These are phyloP conservation scores for Centella asiatica DNA, from an alignment of 129 eudicot species.

Conservation along the genomic window DNA sequence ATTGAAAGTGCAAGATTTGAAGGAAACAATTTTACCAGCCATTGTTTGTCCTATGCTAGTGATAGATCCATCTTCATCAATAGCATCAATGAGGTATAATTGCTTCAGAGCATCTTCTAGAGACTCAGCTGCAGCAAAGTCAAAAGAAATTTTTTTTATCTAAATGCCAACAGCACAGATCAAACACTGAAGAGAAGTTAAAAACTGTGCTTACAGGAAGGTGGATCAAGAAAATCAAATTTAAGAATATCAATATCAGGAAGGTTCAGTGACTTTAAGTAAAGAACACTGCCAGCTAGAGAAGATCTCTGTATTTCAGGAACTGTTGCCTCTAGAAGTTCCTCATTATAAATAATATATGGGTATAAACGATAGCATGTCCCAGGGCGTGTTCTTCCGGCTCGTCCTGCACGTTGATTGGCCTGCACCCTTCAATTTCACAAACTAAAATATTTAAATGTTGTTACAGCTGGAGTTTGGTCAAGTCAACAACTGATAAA, in stretches of 20 bases:
- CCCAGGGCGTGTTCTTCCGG: slow-evolving; percentile 97
- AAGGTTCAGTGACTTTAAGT: slow-evolving; percentile 87
- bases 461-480: background rate
- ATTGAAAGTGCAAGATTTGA: background rate
- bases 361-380: slow-evolving; percentile 88
- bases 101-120: slow-evolving; percentile 94
- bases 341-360: slow-evolving; percentile 62
- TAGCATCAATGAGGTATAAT: slow-evolving; percentile 85
- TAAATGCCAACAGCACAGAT: background rate
- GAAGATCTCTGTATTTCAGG: slow-evolving; percentile 98
- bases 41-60: slow-evolving; percentile 70
- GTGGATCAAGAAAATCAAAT: slow-evolving; percentile 92
- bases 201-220: slow-evolving; percentile 51
- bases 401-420: slow-evolving; percentile 96
- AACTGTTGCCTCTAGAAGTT: slow-evolving; percentile 73
- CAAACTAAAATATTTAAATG: background rate
- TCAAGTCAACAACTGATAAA: no score
- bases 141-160: slow-evolving; percentile 4
- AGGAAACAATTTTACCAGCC: slow-evolving; percentile 55
- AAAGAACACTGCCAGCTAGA: slow-evolving; percentile 93
- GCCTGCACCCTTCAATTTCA: slow-evolving; percentile 73
- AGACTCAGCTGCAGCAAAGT: slow-evolving; percentile 64
- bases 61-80: slow-evolving; percentile 75
- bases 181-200: background rate
- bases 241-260: slow-evolving; percentile 91